phyloP scores from a whole-genome alignment of 2,329 filamentous ascomycete genomes.

The Emydomyces testavorans region DNA sequence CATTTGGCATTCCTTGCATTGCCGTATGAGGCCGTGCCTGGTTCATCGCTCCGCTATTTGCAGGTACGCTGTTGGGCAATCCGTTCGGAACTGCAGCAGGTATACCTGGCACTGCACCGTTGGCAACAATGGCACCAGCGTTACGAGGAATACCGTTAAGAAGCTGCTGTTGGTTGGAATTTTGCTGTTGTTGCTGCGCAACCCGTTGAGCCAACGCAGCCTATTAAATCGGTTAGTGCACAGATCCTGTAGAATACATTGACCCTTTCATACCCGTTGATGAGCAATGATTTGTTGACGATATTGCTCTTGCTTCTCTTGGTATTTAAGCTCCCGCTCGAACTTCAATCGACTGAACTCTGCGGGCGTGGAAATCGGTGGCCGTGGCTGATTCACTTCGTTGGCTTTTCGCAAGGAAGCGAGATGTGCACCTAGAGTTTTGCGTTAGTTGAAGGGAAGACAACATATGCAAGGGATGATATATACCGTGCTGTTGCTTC shows the following conservation, averaged over 20 bases:
- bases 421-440: slow-evolving; percentile 46
- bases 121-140: slow-evolving; percentile 36
- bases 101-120: slow-evolving; percentile 3
- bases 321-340: slow-evolving; percentile 64
- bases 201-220: slow-evolving; percentile 36
- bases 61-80: slow-evolving; percentile 19
- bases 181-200: slow-evolving; percentile 11
- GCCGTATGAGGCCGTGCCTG: slow-evolving; percentile 30
- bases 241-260: slow-evolving; percentile 2
- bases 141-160: slow-evolving; percentile 24
- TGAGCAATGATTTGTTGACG: slow-evolving; percentile 52
- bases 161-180: slow-evolving; percentile 3
- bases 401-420: slow-evolving; percentile 73
- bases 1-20: slow-evolving; percentile 34
- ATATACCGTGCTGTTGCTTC: slow-evolving; percentile 68
- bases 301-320: slow-evolving; percentile 47
- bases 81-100: slow-evolving; percentile 8
- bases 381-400: slow-evolving; percentile 51
- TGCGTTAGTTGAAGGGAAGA: slow-evolving; percentile 15
- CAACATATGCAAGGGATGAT: not conserved
- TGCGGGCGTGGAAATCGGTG: slow-evolving; percentile 60
- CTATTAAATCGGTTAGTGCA: slow-evolving; percentile 19
- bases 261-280: slow-evolving; percentile 36
- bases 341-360: slow-evolving; percentile 84
- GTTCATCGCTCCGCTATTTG: slow-evolving; percentile 24